A percentile compares a stretch with the other conserved stretches of the same genome.
phyloP scores from a whole-genome alignment of 257 asterid genomes.

The Solanum verrucosum region DNA sequence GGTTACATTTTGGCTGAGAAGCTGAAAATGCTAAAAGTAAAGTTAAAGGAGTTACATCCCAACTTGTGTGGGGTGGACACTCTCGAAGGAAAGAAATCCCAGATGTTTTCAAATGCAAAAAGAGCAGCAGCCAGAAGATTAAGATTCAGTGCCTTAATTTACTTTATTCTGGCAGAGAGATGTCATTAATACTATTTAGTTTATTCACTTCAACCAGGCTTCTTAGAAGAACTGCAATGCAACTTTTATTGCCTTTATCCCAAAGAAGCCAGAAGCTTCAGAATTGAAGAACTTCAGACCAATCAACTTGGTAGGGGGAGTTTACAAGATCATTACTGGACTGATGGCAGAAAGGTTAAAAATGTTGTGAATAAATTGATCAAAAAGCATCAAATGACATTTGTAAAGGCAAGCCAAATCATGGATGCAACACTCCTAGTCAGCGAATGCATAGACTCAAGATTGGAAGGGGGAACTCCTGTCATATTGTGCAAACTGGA shows the following conservation, averaged over 20 bases:
- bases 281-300: background rate
- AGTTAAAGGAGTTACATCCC: background rate
- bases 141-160: too few relatives aligned
- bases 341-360: background rate
- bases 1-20: background rate
- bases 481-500: background rate
- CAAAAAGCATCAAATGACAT: background rate
- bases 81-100: too few relatives aligned
- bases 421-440: background rate
- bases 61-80: too few relatives aligned
- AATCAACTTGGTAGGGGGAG: background rate
- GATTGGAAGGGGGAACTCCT: background rate
- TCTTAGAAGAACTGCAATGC: too few relatives aligned
- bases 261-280: background rate
- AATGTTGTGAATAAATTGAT: background rate
- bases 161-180: too few relatives aligned
- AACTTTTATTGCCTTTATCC: background rate
- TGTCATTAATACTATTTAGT: too few relatives aligned
- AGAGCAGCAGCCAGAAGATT: too few relatives aligned
- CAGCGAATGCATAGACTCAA: background rate
- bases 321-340: background rate
- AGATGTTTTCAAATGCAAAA: too few relatives aligned
- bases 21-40: background rate
- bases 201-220: too few relatives aligned
- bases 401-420: background rate